Percentiles rank a stretch among this genome's conserved stretches.
phyloP scores from a whole-genome alignment of 192 early-diverging fungal species.

The Gonapodya prolifera region DNA sequence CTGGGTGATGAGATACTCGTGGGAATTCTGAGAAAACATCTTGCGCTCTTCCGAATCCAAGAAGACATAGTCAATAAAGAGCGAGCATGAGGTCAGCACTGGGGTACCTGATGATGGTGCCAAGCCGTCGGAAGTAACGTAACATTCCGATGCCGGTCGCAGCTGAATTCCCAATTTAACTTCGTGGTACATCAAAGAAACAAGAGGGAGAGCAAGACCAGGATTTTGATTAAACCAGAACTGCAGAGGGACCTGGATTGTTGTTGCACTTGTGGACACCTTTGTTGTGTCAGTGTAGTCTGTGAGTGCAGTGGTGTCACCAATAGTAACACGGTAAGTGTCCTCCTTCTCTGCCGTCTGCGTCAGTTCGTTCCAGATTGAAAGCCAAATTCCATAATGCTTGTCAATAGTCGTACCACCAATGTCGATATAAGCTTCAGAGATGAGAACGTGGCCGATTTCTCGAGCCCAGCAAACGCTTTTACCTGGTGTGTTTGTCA shows the following conservation, averaged over 20 bases:
- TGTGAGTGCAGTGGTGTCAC: not conserved
- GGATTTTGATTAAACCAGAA: not conserved
- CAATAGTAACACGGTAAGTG: not conserved
- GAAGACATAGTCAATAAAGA: slow-evolving; percentile 8
- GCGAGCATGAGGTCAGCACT: not conserved
- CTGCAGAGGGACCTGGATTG: not conserved
- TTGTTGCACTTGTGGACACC: too few relatives aligned
- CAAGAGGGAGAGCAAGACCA: not conserved
- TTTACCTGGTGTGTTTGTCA: not conserved
- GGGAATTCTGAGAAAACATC: not conserved
- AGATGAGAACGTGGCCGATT: not conserved
- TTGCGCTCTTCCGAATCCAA: slow-evolving; percentile 3
- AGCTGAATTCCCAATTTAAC: not conserved
- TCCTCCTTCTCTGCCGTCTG: not conserved
- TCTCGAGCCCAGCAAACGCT: not conserved
- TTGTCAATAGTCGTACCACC: not conserved
- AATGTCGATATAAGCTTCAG: not conserved
- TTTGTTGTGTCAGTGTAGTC: too few relatives aligned
- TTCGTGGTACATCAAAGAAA: slow-evolving; percentile 4
- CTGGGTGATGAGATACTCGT: slow-evolving; percentile 7
- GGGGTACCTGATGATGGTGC: too few relatives aligned
- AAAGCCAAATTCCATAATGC: not conserved
- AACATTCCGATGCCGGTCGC: not conserved
- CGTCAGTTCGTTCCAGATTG: slow-evolving; percentile 2
- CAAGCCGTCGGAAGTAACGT: not conserved